Evolutionary conservation across 1,284 basidiomycete genomes (phyloP).

Genomic region (Ustilago lituana): DNA sequence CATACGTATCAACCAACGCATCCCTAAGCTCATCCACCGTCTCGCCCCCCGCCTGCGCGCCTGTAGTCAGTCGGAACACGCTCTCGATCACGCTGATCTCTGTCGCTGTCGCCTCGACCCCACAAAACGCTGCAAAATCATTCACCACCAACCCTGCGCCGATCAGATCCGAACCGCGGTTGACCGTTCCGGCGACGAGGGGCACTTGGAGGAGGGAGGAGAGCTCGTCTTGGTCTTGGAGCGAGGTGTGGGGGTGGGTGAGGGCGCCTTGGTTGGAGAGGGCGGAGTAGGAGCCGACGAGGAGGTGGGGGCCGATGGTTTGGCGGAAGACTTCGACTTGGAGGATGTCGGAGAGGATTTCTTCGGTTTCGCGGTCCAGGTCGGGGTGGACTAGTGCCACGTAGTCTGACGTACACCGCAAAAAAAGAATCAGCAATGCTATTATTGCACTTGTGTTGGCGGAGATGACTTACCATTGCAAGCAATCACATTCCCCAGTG

Average conservation of each 20-base stretch:
- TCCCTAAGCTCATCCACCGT: conserved; percentile 64
- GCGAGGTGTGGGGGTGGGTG: conserved; percentile 95
- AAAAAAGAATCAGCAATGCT: not conserved
- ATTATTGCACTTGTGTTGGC: too few species aligned
- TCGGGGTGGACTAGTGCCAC: conserved; percentile 74
- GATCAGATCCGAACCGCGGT: conserved; percentile 96
- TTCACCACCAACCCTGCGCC: conserved; percentile 98
- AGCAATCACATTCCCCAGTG: conserved; percentile 96
- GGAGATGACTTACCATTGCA: conserved; percentile 89
- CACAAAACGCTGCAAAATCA: conserved; percentile 92
- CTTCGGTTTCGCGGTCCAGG: conserved; percentile 97
- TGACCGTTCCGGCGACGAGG: conserved; percentile 95
- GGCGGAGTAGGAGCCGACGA: conserved; percentile 94
- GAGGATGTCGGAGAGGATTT: conserved; percentile 98
- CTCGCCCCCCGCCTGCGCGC: conserved; percentile 49
- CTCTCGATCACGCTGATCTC: conserved; percentile 98
- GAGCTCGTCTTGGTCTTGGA: conserved; percentile 97
- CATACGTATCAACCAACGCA: conserved; percentile 65
- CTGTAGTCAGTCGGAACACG: conserved; percentile 75
- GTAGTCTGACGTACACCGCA: conserved; percentile 45
- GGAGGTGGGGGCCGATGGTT: conserved; percentile 94
- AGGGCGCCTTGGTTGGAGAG: conserved; percentile 96
- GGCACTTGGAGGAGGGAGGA: conserved; percentile 94
- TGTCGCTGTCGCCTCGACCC: conserved; percentile 80
- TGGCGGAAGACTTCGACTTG: conserved; percentile 99